Evolutionary conservation across 805 yeast species (phyloP).

Genomic region (Komagataella ulmi): DNA sequence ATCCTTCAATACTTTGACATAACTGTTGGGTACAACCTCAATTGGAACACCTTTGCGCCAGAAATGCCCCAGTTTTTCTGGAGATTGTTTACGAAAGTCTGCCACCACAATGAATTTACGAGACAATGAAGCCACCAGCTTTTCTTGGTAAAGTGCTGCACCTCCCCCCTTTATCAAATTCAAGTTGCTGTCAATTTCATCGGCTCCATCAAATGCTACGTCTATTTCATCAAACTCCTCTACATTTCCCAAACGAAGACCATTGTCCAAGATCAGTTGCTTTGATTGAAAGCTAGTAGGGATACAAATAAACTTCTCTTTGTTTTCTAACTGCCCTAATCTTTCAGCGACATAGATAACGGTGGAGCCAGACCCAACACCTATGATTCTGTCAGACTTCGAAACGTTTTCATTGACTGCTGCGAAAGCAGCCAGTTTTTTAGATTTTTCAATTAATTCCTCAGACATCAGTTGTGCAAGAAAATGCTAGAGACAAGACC

Average conservation of each 20-base stretch:
- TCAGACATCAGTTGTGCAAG: not conserved
- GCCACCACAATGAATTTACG: slow-evolving; percentile 77
- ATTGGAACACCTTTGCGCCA: slow-evolving; percentile 94
- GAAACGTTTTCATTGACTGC: slow-evolving; percentile 88
- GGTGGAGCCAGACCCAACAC: slow-evolving; percentile 95
- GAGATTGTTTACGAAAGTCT: slow-evolving; percentile 76
- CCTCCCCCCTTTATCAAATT: slow-evolving; percentile 98
- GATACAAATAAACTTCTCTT: slow-evolving; percentile 55
- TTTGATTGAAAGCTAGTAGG: slow-evolving; percentile 97
- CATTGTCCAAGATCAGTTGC: slow-evolving; percentile 71
- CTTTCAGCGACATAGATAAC: slow-evolving; percentile 96
- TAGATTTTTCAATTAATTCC: slow-evolving; percentile 56
- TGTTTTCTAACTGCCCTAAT: slow-evolving; percentile 53
- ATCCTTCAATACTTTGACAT: slow-evolving; percentile 59
- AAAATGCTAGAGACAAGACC: not conserved
- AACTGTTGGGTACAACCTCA: slow-evolving; percentile 85
- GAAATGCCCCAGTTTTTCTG: slow-evolving; percentile 48
- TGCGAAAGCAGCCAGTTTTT: slow-evolving; percentile 75
- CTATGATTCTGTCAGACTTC: slow-evolving; percentile 56
- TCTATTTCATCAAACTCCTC: slow-evolving; percentile 78
- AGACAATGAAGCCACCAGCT: slow-evolving; percentile 77
- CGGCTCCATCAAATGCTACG: slow-evolving; percentile 97
- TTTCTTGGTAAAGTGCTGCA: slow-evolving; percentile 94
- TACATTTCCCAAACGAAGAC: slow-evolving; percentile 62
- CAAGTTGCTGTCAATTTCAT: slow-evolving; percentile 74